These are phyloP conservation scores for Protostelium mycophagum DNA, from an alignment of 78 protist species.

Conservation along the genomic window DNA sequence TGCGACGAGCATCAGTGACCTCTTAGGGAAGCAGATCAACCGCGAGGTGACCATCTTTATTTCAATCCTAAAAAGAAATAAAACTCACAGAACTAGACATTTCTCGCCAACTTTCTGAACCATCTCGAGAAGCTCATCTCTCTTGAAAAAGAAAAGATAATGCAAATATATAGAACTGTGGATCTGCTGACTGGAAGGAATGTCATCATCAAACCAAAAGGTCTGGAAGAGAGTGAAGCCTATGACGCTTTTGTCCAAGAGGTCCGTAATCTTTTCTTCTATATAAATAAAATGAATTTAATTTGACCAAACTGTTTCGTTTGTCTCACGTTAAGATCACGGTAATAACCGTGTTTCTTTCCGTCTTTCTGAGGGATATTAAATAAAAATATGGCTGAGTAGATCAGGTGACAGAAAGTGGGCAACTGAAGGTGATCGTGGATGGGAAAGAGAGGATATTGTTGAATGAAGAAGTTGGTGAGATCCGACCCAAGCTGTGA, in stretches of 20 bases:
- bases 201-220: neutral
- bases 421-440: neutral
- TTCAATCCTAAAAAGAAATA: too few relatives aligned
- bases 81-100: neutral
- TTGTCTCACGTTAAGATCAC: too few relatives aligned
- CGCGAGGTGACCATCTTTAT: neutral
- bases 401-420: neutral
- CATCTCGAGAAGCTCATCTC: neutral
- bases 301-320: too few relatives aligned
- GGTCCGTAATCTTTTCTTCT: too few relatives aligned
- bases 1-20: neutral
- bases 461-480: neutral
- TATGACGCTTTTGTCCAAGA: neutral
- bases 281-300: too few relatives aligned
- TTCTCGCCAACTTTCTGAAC: neutral
- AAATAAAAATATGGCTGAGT: neutral
- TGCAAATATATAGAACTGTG: neutral
- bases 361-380: too few relatives aligned
- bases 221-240: neutral
- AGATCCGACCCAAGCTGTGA: neutral
- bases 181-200: neutral
- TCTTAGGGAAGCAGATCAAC: neutral
- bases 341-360: too few relatives aligned
- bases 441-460: neutral
- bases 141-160: neutral